Percentiles rank a stretch among this genome's conserved stretches.
Evolutionary conservation across 352 stramenopile genomes (phyloP).

Genomic region (Phytophthora syringae): DNA sequence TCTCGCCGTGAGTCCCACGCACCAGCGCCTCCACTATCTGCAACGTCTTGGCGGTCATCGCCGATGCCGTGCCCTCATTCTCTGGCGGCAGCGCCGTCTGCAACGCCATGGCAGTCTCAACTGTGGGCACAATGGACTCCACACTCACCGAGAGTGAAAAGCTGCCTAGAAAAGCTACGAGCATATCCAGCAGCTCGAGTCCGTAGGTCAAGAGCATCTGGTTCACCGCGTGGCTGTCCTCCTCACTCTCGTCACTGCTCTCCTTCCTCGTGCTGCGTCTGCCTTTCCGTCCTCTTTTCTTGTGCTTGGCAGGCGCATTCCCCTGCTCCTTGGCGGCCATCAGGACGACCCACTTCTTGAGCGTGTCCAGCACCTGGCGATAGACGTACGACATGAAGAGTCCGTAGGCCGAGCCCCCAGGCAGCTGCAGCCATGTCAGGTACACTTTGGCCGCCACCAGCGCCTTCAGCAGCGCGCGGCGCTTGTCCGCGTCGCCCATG

Average conservation of each 20-base stretch:
- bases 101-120: slow-evolving; percentile 68
- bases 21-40: slow-evolving; percentile 56
- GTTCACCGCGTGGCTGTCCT: slow-evolving; percentile 25
- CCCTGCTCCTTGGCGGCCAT: slow-evolving; percentile 27
- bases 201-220: slow-evolving; percentile 61
- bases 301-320: not conserved
- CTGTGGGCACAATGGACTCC: slow-evolving; percentile 78
- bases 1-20: slow-evolving; percentile 59
- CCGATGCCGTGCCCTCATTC: slow-evolving; percentile 47
- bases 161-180: slow-evolving; percentile 60
- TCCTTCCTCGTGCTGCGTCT: slow-evolving; percentile 19
- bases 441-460: slow-evolving; percentile 81
- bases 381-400: slow-evolving; percentile 90
- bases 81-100: slow-evolving; percentile 50
- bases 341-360: slow-evolving; percentile 80
- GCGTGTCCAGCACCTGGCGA: slow-evolving; percentile 74
- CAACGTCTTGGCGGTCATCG: slow-evolving; percentile 46
- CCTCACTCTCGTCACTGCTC: slow-evolving; percentile 37
- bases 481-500: slow-evolving; percentile 44
- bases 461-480: slow-evolving; percentile 56
- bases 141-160: slow-evolving; percentile 71
- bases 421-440: slow-evolving; percentile 80
- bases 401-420: slow-evolving; percentile 79
- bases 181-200: slow-evolving; percentile 63
- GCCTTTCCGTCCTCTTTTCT: slow-evolving; percentile 11